Evolutionary conservation across 331 rosid species (phyloP).

Genomic region (Malus hybrid): DNA sequence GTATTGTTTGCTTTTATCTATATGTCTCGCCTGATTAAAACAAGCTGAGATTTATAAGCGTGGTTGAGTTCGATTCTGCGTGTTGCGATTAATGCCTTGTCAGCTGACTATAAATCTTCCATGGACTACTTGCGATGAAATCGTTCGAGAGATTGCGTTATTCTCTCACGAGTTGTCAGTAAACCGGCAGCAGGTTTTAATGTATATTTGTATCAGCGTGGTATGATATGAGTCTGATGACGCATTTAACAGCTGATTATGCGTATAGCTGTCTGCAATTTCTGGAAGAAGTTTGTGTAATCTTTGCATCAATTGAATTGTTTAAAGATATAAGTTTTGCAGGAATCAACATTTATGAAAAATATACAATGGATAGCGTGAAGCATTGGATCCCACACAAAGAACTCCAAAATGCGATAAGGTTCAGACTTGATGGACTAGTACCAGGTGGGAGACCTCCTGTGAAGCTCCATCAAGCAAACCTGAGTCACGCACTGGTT

Average conservation of each 20-base stretch:
- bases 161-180: not conserved
- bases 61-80: not conserved
- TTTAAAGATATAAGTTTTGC: constrained; percentile 32
- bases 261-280: too few species aligned
- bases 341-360: constrained; percentile 39
- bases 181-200: not conserved
- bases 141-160: not conserved
- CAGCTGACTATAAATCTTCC: not conserved
- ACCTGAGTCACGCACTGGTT: constrained; percentile 63
- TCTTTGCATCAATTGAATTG: constrained; percentile 13
- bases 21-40: not conserved
- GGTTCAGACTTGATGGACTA: constrained; percentile 67
- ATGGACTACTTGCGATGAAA: not conserved
- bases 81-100: not conserved
- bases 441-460: constrained; percentile 98
- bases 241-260: not conserved
- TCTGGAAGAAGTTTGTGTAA: not conserved
- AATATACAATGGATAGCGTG: constrained; percentile 41
- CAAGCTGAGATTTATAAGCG: too few species aligned
- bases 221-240: not conserved
- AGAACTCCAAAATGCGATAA: constrained; percentile 92
- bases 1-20: constrained; percentile 22
- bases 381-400: constrained; percentile 90
- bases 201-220: not conserved
- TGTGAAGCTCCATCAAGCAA: constrained; percentile 88